Evolutionary conservation across 257 asterid species (phyloP).

Genomic region (Scutellaria baicalensis): DNA sequence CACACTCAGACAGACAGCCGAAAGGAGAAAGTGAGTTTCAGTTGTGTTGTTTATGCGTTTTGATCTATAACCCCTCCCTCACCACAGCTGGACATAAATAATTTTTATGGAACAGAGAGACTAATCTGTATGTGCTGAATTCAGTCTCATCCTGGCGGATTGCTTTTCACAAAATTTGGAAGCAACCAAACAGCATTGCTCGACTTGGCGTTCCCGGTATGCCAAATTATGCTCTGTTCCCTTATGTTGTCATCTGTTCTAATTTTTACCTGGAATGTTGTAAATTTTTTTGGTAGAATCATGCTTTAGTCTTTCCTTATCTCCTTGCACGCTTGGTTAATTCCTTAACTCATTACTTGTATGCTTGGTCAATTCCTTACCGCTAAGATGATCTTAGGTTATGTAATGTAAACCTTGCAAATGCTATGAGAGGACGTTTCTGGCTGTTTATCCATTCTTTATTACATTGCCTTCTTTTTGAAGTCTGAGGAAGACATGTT

Average conservation of each 20-base stretch:
- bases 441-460: background rate
- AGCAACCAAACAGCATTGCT: slow-evolving; percentile 90
- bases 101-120: background rate
- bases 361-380: background rate
- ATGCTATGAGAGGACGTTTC: background rate
- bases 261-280: background rate
- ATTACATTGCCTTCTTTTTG: background rate
- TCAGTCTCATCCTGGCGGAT: slow-evolving; percentile 83
- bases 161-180: slow-evolving; percentile 78
- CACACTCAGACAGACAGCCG: slow-evolving; percentile 78
- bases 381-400: background rate
- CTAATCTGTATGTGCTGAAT: slow-evolving; percentile 6
- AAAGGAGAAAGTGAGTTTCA: slow-evolving; percentile 74
- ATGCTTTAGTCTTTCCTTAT: background rate
- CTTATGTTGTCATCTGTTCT: background rate
- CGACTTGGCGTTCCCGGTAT: slow-evolving; percentile 89
- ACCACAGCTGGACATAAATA: background rate
- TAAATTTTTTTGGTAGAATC: background rate
- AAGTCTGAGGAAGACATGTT: background rate
- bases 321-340: background rate
- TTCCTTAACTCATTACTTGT: background rate
- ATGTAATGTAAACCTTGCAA: background rate
- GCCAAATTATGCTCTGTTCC: slow-evolving; percentile 6
- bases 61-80: background rate
- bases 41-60: slow-evolving; percentile 7